A percentile compares a stretch with the other conserved stretches of the same genome.
Conservation (phyloP, 2,329 filamentous ascomycete species). For the Colletotrichum eleusines region DNA sequence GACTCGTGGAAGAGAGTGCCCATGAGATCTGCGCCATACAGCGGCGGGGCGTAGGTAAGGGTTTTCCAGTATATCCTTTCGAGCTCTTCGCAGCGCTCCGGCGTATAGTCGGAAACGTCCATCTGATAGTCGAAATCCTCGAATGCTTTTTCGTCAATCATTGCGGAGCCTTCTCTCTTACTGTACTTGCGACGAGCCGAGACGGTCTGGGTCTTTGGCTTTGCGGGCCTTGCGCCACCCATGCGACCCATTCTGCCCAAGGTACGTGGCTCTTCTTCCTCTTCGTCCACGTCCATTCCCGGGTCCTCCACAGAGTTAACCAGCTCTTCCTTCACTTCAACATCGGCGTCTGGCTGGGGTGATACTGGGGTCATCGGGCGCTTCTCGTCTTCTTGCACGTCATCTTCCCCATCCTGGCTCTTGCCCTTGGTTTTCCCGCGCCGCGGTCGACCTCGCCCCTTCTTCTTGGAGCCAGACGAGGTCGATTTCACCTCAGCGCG, state of each 20-base stretch:
- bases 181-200: slow-evolving; percentile 91
- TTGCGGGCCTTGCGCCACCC: slow-evolving; percentile 63
- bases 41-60: slow-evolving; percentile 90
- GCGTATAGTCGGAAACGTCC: slow-evolving; percentile 87
- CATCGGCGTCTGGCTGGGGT: slow-evolving; percentile 52
- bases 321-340: slow-evolving; percentile 49
- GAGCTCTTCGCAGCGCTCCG: slow-evolving; percentile 92
- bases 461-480: slow-evolving; percentile 54
- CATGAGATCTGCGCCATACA: slow-evolving; percentile 97
- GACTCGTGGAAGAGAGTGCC: slow-evolving; percentile 93
- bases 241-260: slow-evolving; percentile 57
- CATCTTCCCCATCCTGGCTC: slow-evolving; percentile 55
- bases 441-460: slow-evolving; percentile 55
- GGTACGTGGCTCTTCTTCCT: slow-evolving; percentile 54
- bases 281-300: slow-evolving; percentile 49
- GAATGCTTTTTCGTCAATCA: slow-evolving; percentile 91
- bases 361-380: slow-evolving; percentile 40
- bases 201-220: slow-evolving; percentile 77
- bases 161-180: slow-evolving; percentile 79
- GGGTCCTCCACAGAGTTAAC: slow-evolving; percentile 66
- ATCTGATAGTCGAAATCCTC: slow-evolving; percentile 91
- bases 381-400: slow-evolving; percentile 44
- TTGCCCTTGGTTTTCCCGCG: slow-evolving; percentile 54
- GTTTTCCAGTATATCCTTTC: slow-evolving; percentile 98
- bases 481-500: slow-evolving; percentile 42